Evolutionary conservation across 2,329 filamentous ascomycete species (phyloP).

Genomic region (Coniochaeta sp.): DNA sequence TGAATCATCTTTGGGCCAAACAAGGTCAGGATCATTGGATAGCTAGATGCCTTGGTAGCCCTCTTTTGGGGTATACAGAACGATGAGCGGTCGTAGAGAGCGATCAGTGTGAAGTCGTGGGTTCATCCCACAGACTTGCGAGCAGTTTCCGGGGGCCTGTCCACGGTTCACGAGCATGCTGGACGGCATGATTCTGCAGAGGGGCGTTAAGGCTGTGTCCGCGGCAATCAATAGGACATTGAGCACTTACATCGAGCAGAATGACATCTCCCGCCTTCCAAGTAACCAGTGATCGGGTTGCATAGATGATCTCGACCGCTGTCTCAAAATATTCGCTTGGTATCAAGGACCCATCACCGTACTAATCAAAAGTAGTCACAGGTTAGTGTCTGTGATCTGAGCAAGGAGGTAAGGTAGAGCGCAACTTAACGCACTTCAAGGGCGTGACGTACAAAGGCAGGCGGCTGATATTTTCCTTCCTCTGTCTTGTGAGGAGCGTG

Average conservation of each 20-base stretch:
- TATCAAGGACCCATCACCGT: constrained; percentile 17
- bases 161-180: constrained; percentile 18
- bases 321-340: constrained; percentile 16
- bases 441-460: constrained; percentile 13
- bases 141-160: constrained; percentile 13
- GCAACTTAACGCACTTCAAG: constrained; percentile 1
- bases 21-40: no score
- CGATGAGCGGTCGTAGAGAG: no score
- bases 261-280: constrained; percentile 17
- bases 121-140: constrained; percentile 16
- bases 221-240: no score
- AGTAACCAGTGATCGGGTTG: constrained; percentile 10
- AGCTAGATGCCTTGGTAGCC: no score
- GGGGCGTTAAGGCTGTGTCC: no score
- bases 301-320: constrained; percentile 16
- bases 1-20: no score
- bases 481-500: constrained; percentile 12
- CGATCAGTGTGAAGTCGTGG: not conserved
- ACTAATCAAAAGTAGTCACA: constrained; percentile 7
- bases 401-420: not conserved
- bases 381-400: no score
- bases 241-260: constrained; percentile 13
- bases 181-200: constrained; percentile 16
- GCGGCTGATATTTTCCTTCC: constrained; percentile 13
- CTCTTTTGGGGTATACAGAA: no score